Conservation (phyloP, 805 yeast genomes). For the Candida chilensis region DNA sequence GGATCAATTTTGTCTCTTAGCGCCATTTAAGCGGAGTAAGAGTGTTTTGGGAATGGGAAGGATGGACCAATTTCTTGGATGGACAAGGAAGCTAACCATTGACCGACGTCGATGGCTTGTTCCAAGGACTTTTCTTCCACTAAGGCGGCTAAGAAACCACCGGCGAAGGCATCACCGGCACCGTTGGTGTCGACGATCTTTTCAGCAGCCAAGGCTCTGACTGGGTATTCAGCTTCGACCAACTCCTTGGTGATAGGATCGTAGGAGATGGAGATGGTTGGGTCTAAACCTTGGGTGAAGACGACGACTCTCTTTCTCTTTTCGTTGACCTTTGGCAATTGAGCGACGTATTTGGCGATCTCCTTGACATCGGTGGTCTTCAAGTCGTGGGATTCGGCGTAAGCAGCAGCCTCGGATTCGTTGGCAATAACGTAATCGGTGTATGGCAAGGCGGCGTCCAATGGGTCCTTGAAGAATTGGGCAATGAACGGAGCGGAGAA, state of each 20-base stretch:
- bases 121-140: constrained; percentile 61
- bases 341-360: constrained; percentile 78
- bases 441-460: constrained; percentile 74
- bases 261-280: constrained; percentile 71
- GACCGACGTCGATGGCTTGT: constrained; percentile 73
- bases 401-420: constrained; percentile 95
- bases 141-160: constrained; percentile 87
- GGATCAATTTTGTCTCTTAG: too few relatives aligned
- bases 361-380: constrained; percentile 52
- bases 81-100: constrained; percentile 91
- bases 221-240: constrained; percentile 47
- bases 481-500: constrained; percentile 96
- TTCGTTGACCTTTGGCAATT: constrained; percentile 64
- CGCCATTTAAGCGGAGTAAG: too few relatives aligned
- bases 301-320: constrained; percentile 74
- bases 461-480: constrained; percentile 87
- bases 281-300: constrained; percentile 92
- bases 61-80: constrained; percentile 94
- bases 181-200: constrained; percentile 92
- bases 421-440: constrained; percentile 90
- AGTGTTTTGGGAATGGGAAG: constrained; percentile 72
- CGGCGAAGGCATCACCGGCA: constrained; percentile 98
- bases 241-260: constrained; percentile 36
- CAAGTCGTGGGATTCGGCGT: constrained; percentile 77
- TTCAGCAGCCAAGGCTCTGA: constrained; percentile 57